These are phyloP conservation scores for Chlorella vulgaris DNA, from an alignment of 139 green algal genomes.

Conservation along the genomic window DNA sequence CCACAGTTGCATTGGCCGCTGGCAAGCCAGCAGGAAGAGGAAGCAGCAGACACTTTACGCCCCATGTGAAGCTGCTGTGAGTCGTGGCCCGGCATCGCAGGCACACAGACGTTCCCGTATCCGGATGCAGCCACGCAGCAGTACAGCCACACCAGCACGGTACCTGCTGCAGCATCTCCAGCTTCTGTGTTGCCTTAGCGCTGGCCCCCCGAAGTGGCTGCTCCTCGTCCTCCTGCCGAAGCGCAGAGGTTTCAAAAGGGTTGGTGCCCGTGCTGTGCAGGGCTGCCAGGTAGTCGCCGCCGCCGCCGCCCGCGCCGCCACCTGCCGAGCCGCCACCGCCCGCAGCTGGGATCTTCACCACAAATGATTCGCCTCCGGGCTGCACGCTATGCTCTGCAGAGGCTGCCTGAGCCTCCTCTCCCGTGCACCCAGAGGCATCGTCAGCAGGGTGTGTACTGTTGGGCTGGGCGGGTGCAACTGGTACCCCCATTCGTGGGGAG, in stretches of 20 bases:
- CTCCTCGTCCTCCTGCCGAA: conserved; percentile 24
- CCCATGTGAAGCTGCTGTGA: too few relatives aligned
- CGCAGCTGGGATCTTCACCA: not conserved
- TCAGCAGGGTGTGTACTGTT: not conserved
- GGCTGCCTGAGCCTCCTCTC: not conserved
- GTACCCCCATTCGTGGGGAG: conserved; percentile 5
- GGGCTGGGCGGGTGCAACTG: not conserved
- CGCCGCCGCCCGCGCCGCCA: not conserved
- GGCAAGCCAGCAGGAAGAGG: too few relatives aligned
- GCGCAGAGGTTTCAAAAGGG: conserved; percentile 27
- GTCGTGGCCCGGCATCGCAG: not conserved
- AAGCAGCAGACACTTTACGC: too few relatives aligned
- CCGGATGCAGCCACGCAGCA: too few relatives aligned
- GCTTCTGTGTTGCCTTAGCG: conserved; percentile 22
- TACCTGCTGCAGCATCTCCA: conserved; percentile 34
- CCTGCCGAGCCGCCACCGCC: not conserved
- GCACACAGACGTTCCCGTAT: too few relatives aligned
- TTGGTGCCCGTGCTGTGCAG: conserved; percentile 23
- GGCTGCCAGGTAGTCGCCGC: conserved; percentile 25
- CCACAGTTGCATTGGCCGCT: too few relatives aligned
- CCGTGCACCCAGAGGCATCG: not conserved
- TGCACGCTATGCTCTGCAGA: conserved; percentile 2
- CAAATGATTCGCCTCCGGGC: conserved; percentile 5
- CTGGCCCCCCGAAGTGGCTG: not conserved
- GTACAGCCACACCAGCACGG: too few relatives aligned